Evolutionary conservation across 1,284 basidiomycete genomes (phyloP), one percentile per base, ranked within the genome.

Genomic region (Neolentinus lepideus): DNA sequence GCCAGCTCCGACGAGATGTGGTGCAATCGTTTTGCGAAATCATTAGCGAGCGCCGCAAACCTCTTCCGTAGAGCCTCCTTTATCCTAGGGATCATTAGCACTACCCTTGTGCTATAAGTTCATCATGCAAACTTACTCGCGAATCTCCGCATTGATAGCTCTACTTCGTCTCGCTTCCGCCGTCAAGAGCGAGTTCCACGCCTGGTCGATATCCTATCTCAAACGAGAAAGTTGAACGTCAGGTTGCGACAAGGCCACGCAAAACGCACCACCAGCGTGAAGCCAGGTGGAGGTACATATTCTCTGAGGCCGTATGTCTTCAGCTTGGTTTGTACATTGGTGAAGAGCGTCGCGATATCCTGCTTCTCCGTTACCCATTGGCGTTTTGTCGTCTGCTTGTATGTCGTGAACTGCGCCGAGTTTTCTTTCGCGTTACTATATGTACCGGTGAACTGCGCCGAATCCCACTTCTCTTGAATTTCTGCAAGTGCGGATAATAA

Each of bases 281-380:
- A 70, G 1, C 90, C 92, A 9, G 72, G 67, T 2, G 84, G 83
- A n/a, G 94, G 93, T 19, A 87, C 77, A 70, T 95, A 98, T 62
- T 90, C 84, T 54, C 84, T 76, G 59, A 98, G 67, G 11, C 88
- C 85, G 72, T 98, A 98, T 14, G 95, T 98, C 67, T 82, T 84
- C 59, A 99, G 74, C 70, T 98, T 98, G 1, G 94, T 98, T 69
- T 95, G 92, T 35, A 99, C 89, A 66, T 98, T 98, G 3, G 90
- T 87, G 62, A 98, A 91, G 12, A 98, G 77, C 1, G 90, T 92
- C 2, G 88, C 84, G 6, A 98, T 75, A 60, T 96, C 94, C 66
- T 94, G 92, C 63, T 90, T 85, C 70, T 98, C 95, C 1, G 83
- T 86, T 3, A 95, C 92, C 89, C 94, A 96, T 1, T 76, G 75